A percentile compares a stretch with the other conserved stretches of the same genome.
Evolutionary conservation across 179 eudicot genomes (phyloP).

Genomic region (Dionaea muscipula): DNA sequence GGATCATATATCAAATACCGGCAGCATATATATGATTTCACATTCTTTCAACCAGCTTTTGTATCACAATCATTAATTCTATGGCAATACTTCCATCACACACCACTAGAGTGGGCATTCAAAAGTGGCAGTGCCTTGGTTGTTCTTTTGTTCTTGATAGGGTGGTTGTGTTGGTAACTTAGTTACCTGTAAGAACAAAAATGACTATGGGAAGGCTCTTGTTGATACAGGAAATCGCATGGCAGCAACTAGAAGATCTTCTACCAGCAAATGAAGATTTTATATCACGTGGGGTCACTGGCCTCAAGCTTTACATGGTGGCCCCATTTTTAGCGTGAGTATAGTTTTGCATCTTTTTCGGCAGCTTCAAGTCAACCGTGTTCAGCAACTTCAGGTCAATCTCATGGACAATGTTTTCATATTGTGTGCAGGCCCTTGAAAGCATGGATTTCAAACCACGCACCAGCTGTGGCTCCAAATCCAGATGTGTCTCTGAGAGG

Average conservation of each 20-base stretch:
- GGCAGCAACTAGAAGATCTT: slow-evolving; percentile 92
- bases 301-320: slow-evolving; percentile 98
- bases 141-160: too few relatives aligned
- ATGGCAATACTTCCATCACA: too few relatives aligned
- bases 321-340: slow-evolving; percentile 86
- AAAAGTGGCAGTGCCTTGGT: too few relatives aligned
- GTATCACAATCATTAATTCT: too few relatives aligned
- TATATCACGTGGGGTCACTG: slow-evolving; percentile 79
- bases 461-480: slow-evolving; percentile 38
- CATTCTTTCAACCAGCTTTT: too few relatives aligned
- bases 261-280: slow-evolving; percentile 69
- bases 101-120: too few relatives aligned
- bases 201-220: not conserved
- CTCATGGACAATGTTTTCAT: not conserved
- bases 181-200: too few relatives aligned
- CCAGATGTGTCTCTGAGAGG: slow-evolving; percentile 51
- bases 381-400: slow-evolving; percentile 1
- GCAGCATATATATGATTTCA: too few relatives aligned
- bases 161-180: too few relatives aligned
- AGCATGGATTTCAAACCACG: slow-evolving; percentile 69
- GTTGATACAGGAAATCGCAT: slow-evolving; percentile 83
- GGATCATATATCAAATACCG: too few relatives aligned
- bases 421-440: slow-evolving; percentile 51
- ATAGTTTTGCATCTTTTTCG: not conserved
- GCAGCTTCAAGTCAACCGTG: not conserved